A percentile compares a stretch with the other conserved stretches of the same genome.
These are phyloP conservation scores for Gossypium mustelinum DNA, from an alignment of 345 rosid species.

Conservation along the genomic window DNA sequence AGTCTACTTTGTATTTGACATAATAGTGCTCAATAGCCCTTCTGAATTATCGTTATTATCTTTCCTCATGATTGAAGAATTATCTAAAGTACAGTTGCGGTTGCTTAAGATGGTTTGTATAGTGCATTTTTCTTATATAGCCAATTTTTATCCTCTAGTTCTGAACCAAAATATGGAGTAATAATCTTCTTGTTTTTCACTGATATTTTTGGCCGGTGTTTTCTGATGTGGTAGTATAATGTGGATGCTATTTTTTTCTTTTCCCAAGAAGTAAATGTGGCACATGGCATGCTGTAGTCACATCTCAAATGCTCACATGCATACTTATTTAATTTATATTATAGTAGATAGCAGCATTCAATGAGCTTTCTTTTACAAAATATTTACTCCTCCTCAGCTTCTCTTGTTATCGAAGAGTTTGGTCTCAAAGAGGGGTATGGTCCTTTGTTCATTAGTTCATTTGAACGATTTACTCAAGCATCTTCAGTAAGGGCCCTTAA, in stretches of 20 bases:
- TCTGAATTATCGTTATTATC: background rate
- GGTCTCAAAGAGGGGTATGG: slow-evolving; percentile 83
- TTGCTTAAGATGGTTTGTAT: background rate
- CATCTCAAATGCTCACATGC: background rate
- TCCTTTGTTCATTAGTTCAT: slow-evolving; percentile 63
- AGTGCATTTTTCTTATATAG: background rate
- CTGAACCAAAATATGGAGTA: background rate
- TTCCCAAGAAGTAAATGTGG: background rate
- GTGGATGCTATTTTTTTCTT: slow-evolving; percentile 2
- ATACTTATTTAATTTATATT: background rate
- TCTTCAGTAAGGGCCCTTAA: slow-evolving; percentile 77
- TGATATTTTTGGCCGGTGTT: background rate
- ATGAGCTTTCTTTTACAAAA: background rate
- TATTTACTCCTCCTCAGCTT: slow-evolving; percentile 44
- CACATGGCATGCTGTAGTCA: background rate
- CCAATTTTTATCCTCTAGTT: background rate
- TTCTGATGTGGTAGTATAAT: background rate
- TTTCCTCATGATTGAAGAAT: background rate
- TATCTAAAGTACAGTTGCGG: background rate
- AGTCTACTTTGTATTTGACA: background rate
- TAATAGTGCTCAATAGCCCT: background rate
- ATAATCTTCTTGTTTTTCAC: background rate
- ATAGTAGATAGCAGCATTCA: background rate
- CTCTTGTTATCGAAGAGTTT: slow-evolving; percentile 87
- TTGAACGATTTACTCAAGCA: slow-evolving; percentile 82